Percentiles rank a stretch among this genome's conserved stretches.
These are phyloP conservation scores for Plectosphaerella plurivora DNA, from an alignment of 2,329 filamentous ascomycete genomes.

Conservation along the genomic window DNA sequence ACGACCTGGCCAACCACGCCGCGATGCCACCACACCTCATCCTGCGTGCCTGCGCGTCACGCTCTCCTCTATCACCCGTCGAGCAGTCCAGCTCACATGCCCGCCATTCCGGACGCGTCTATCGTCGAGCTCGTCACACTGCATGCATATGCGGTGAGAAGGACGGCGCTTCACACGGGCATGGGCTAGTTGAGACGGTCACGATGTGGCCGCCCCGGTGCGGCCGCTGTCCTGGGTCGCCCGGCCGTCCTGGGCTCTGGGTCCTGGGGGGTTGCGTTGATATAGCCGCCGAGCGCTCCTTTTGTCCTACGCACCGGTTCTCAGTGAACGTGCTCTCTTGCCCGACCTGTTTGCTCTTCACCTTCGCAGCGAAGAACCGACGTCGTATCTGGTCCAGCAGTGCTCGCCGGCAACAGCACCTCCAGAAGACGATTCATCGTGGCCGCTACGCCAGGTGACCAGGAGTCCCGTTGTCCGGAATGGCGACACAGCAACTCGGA, in stretches of 20 bases:
- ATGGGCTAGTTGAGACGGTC: background rate
- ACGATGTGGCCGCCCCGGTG: background rate
- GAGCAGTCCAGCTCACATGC: background rate
- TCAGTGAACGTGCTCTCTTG: background rate
- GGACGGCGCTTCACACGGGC: constrained; percentile 1
- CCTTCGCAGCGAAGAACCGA: background rate
- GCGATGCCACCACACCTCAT: background rate
- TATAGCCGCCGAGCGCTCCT: constrained; percentile 19
- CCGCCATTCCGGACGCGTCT: constrained; percentile 1
- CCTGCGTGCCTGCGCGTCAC: background rate
- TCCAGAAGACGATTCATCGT: no score
- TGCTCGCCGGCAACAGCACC: no score
- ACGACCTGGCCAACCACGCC: background rate
- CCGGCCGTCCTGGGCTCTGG: background rate
- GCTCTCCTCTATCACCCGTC: background rate
- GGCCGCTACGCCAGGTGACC: no score
- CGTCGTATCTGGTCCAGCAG: no score
- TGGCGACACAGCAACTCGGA: constrained; percentile 31
- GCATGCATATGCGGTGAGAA: constrained; percentile 4
- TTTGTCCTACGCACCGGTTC: constrained; percentile 1
- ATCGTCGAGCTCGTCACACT: constrained; percentile 1
- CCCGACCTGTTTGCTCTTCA: background rate
- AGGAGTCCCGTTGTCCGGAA: constrained; percentile 14
- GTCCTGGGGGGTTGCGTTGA: background rate
- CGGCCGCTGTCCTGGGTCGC: background rate